Evolutionary conservation across 352 stramenopile species (phyloP).

Genomic region (Phytophthora kernoviae): DNA sequence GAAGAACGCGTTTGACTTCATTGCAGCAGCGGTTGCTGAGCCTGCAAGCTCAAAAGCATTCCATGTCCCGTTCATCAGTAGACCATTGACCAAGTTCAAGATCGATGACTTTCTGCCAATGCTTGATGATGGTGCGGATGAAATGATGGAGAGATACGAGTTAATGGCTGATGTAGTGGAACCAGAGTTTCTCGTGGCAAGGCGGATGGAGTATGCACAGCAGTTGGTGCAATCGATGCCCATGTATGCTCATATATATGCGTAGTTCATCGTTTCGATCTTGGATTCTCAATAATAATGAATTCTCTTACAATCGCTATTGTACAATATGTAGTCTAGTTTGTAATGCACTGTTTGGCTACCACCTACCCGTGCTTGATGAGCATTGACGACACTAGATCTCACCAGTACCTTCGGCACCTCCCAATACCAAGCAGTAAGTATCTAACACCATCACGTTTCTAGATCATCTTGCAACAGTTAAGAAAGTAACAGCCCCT

Average conservation of each 20-base stretch:
- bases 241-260: slow-evolving; percentile 33
- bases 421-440: too few species aligned
- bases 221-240: slow-evolving; percentile 29
- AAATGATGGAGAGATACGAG: slow-evolving; percentile 39
- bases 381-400: too few species aligned
- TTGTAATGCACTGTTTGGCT: too few species aligned
- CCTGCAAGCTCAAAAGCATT: slow-evolving; percentile 12
- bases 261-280: too few species aligned
- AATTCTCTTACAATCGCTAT: too few species aligned
- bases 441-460: too few species aligned
- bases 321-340: too few species aligned
- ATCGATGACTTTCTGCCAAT: neutral
- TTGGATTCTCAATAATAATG: too few species aligned
- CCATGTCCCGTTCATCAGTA: neutral
- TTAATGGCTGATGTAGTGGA: slow-evolving; percentile 37
- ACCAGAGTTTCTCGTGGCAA: slow-evolving; percentile 32
- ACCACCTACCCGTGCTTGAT: too few species aligned
- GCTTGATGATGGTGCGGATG: slow-evolving; percentile 25
- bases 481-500: too few species aligned
- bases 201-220: slow-evolving; percentile 34
- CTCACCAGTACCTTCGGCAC: too few species aligned
- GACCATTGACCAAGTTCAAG: neutral
- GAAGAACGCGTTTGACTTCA: slow-evolving; percentile 13
- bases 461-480: too few species aligned
- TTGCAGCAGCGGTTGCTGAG: slow-evolving; percentile 7